phyloP scores from a whole-genome alignment of 495 filamentous ascomycete genomes.

The Thermothielavioides terrestris region DNA sequence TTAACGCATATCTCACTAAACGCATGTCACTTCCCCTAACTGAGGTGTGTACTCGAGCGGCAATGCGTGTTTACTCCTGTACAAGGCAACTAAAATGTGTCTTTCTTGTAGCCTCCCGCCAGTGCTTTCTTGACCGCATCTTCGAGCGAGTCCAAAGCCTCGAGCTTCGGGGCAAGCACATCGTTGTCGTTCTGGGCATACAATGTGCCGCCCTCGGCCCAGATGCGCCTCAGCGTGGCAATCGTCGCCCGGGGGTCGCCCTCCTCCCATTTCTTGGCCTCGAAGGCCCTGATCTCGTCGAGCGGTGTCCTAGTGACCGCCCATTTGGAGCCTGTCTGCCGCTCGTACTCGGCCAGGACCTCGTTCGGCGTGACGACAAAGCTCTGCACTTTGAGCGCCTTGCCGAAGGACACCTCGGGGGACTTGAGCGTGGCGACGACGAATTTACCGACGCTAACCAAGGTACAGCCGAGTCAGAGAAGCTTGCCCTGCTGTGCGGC shows the following conservation, averaged over 20 bases:
- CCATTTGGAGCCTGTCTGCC: slow-evolving; percentile 51
- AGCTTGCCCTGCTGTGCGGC: too few species aligned
- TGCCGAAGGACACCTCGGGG: slow-evolving; percentile 43
- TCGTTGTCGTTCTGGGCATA: slow-evolving; percentile 61
- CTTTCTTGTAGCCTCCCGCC: slow-evolving; percentile 23
- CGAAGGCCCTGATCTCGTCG: slow-evolving; percentile 41
- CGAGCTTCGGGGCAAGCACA: slow-evolving; percentile 39
- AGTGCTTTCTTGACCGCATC: slow-evolving; percentile 36
- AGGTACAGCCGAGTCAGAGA: too few species aligned
- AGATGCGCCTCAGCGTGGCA: slow-evolving; percentile 56
- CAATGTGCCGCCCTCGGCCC: slow-evolving; percentile 62
- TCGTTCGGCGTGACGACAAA: slow-evolving; percentile 56
- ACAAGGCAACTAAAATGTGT: slow-evolving; percentile 25
- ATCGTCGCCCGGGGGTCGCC: slow-evolving; percentile 45
- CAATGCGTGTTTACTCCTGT: too few species aligned
- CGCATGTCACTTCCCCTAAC: background rate
- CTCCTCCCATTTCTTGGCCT: slow-evolving; percentile 48
- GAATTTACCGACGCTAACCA: slow-evolving; percentile 58
- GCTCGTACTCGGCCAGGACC: slow-evolving; percentile 58
- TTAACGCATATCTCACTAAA: background rate
- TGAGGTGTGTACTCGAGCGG: too few species aligned
- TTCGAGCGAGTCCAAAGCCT: slow-evolving; percentile 42
- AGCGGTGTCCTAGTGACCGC: slow-evolving; percentile 46
- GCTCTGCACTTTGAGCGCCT: slow-evolving; percentile 58
- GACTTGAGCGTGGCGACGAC: slow-evolving; percentile 50